Evolutionary conservation across 192 early-diverging fungal genomes (phyloP).

Genomic region (Entomortierella parvispora): DNA sequence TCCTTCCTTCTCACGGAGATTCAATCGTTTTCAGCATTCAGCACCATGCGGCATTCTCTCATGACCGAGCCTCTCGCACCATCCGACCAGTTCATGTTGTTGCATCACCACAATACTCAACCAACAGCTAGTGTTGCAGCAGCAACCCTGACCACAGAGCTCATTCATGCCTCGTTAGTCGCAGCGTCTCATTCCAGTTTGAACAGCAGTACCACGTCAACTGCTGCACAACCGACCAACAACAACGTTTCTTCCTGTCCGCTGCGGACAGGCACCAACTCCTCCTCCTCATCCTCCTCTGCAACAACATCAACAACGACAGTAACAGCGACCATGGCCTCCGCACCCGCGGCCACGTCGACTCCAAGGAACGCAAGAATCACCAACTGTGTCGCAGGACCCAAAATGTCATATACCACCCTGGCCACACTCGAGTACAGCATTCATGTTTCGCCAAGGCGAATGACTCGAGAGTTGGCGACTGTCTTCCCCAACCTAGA

Average conservation of each 20-base stretch:
- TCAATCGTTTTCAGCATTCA: neutral
- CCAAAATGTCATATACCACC: conserved; percentile 27
- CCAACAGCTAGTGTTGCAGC: conserved; percentile 1
- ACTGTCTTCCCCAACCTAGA: conserved; percentile 74
- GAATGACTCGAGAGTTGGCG: conserved; percentile 73
- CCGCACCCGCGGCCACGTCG: too few relatives aligned
- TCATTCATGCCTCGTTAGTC: conserved; percentile 45
- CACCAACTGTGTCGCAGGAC: conserved; percentile 9
- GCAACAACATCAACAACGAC: neutral
- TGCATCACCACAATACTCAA: conserved; percentile 12
- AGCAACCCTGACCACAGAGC: conserved; percentile 26
- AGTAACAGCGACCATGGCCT: neutral
- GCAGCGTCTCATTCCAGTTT: conserved; percentile 17
- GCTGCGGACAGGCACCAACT: neutral
- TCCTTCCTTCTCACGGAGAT: neutral
- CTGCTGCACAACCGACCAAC: neutral
- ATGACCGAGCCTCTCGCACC: conserved; percentile 30
- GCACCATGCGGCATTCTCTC: conserved; percentile 35
- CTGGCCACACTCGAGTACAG: conserved; percentile 60
- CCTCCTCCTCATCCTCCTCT: too few relatives aligned
- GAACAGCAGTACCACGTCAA: neutral
- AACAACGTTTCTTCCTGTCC: too few relatives aligned
- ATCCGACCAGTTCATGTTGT: conserved; percentile 21
- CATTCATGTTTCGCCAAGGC: conserved; percentile 56
- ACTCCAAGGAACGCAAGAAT: neutral